Base-by-base conservation (phyloP, 2,329 filamentous ascomycete genomes). In the Calonectria pteridis region DNA sequence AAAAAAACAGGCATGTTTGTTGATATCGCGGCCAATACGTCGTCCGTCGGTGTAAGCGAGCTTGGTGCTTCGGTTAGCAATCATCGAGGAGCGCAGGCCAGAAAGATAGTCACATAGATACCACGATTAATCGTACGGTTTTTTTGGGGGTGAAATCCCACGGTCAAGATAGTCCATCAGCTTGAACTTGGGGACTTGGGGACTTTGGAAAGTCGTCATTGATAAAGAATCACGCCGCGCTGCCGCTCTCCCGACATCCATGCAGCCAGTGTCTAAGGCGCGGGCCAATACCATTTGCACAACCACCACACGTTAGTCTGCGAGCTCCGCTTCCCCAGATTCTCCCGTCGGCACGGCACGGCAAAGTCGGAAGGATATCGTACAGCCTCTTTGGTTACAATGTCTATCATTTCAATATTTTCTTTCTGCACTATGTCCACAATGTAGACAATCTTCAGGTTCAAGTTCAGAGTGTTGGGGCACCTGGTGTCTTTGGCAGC, bases 271-370 rank as follows among this genome's bases (percentile, higher is more conserved):
- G 20, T 16, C 16, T 13, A 40, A 23, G 28, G 16, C 26, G 28
- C 13, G 37, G 43, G 40, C 59, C 59, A 49, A 64, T 64, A 23
- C 40, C 11, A 10, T 49, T 14, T 49, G 28, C 37, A 26, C 14
- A 29, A 29, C 16, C 59, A 63, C 26, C 58, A 64, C 59, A 64
- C 59, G 26, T 28, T 9, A 46, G 59, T 18, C 7, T 33, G 33
- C 55, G 55, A 65, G 65, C 70, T 72, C 70, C 70, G 70, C 70
- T 72, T 72, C 70, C 70, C 70, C 70, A 67, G 70, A 72, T 72
- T 72, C 55, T 55, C 70, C 35, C 49, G 29, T 46, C 70, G 70
- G 70, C 51, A 68, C 70, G 70, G 65, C 70, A 72, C 70, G 70
- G 70, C 37, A 72, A 51, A 72, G 46, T 43, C 65, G 64, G 64